Conservation (phyloP, 2,329 filamentous ascomycete species). For the Beauveria sp. region DNA sequence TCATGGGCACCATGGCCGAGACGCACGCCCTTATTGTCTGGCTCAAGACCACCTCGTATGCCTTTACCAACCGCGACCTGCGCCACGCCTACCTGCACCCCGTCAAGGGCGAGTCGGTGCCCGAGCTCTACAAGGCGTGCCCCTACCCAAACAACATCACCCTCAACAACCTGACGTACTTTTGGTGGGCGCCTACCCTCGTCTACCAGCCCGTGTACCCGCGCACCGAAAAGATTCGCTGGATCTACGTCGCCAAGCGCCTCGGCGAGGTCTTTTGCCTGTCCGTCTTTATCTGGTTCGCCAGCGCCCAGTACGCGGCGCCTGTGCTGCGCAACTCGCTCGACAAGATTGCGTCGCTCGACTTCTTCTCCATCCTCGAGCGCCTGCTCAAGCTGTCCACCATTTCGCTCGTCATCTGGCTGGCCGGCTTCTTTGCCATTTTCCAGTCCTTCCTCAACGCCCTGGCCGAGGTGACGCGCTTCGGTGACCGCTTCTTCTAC, state of each 20-base stretch:
- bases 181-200: constrained; percentile 95
- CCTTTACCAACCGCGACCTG: constrained; percentile 91
- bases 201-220: constrained; percentile 97
- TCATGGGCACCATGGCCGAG: constrained; percentile 86
- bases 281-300: constrained; percentile 89
- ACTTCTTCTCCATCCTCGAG: constrained; percentile 76
- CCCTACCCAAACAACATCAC: constrained; percentile 92
- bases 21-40: constrained; percentile 91
- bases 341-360: constrained; percentile 73
- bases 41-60: constrained; percentile 93
- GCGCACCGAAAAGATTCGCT: constrained; percentile 71
- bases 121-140: constrained; percentile 72
- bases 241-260: constrained; percentile 81
- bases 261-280: constrained; percentile 69
- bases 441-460: constrained; percentile 93
- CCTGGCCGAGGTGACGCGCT: constrained; percentile 79
- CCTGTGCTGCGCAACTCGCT: constrained; percentile 86
- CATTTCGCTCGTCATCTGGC: constrained; percentile 92
- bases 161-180: constrained; percentile 79
- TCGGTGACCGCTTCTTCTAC: constrained; percentile 92
- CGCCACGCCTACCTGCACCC: constrained; percentile 85
- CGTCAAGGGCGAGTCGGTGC: constrained; percentile 59
- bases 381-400: constrained; percentile 91
- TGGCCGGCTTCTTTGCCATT: constrained; percentile 92
- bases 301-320: constrained; percentile 87